Percentiles rank a stretch among this genome's conserved stretches.
Conservation (phyloP, 306 rosid genomes). For the Vicia villosa region DNA sequence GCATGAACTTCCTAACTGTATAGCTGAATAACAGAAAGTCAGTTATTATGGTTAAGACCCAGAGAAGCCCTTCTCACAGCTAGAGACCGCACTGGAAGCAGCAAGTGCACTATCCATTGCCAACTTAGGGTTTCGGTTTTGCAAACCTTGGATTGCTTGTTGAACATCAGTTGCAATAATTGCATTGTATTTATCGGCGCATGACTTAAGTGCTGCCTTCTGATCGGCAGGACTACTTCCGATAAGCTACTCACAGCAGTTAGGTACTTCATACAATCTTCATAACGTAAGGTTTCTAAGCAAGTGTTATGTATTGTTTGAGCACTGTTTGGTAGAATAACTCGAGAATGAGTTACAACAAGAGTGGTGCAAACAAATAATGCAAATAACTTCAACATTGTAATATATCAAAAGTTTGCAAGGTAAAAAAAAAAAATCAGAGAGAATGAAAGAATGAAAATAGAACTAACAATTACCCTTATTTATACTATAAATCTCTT, state of each 20-base stretch:
- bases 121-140: constrained; percentile 39
- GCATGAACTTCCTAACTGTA: too few relatives aligned
- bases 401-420: too few relatives aligned
- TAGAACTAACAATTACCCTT: too few relatives aligned
- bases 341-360: neutral
- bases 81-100: constrained; percentile 28
- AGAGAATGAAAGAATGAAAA: too few relatives aligned
- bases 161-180: constrained; percentile 39
- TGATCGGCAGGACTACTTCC: too few relatives aligned
- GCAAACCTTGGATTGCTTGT: constrained; percentile 39
- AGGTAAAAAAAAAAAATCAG: too few relatives aligned
- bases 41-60: neutral
- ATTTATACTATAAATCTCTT: too few relatives aligned
- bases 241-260: constrained; percentile 32
- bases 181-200: constrained; percentile 22
- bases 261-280: constrained; percentile 39
- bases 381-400: neutral
- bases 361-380: neutral
- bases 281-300: constrained; percentile 40
- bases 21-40: too few relatives aligned
- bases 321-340: neutral
- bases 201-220: constrained; percentile 27
- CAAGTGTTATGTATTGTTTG: constrained; percentile 43
- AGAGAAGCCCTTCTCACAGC: constrained; percentile 38
- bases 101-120: constrained; percentile 44